phyloP scores from a whole-genome alignment of 2,329 filamentous ascomycete species.

The Colletotrichum sansevieriae region DNA sequence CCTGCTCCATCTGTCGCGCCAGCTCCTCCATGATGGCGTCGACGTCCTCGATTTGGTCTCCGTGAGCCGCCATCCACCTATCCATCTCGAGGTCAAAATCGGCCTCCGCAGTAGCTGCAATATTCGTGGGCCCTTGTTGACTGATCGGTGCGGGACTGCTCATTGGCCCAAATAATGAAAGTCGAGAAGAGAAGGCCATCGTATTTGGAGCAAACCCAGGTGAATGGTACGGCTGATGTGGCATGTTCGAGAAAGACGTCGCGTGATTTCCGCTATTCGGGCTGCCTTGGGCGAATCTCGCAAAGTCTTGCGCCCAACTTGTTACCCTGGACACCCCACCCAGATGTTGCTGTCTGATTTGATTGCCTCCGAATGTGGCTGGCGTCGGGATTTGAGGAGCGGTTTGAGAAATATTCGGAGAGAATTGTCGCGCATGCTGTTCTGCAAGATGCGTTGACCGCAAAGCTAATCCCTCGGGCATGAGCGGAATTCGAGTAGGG shows the following conservation, averaged over 20 bases:
- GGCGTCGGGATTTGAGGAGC: background rate
- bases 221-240: background rate
- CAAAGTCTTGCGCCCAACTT: conserved; percentile 39
- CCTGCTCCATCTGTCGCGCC: conserved; percentile 54
- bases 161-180: background rate
- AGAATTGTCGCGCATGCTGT: background rate
- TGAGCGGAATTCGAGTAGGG: background rate
- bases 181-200: background rate
- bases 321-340: background rate
- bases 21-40: conserved; percentile 60
- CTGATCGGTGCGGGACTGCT: background rate
- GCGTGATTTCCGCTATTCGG: background rate
- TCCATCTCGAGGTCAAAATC: conserved; percentile 59
- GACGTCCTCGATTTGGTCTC: conserved; percentile 53
- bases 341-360: background rate
- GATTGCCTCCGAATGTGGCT: no score
- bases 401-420: background rate
- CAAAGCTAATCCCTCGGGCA: background rate
- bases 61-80: conserved; percentile 56
- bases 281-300: conserved; percentile 3
- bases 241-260: background rate
- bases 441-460: background rate
- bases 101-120: conserved; percentile 42
- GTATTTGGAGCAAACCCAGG: background rate
- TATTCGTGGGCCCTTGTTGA: background rate